A percentile compares a stretch with the other conserved stretches of the same genome.
Evolutionary conservation across 345 rosid species (phyloP).

Genomic region (Aethionema arabicum): DNA sequence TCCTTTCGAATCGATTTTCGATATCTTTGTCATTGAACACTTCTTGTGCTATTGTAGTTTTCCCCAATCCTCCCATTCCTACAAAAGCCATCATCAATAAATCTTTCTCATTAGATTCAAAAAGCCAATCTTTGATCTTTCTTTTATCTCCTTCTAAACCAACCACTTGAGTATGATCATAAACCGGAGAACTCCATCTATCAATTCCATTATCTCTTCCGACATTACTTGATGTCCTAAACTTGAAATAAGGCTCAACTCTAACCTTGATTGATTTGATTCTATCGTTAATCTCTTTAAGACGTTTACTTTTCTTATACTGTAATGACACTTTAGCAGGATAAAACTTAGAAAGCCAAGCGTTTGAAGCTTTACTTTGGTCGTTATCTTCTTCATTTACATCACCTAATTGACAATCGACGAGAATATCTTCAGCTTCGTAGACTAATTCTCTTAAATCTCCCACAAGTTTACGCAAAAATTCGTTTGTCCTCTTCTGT

Average conservation of each 20-base stretch:
- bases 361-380: constrained; percentile 28
- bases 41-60: constrained; percentile 38
- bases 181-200: constrained; percentile 34
- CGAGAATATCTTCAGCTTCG: constrained; percentile 39
- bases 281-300: constrained; percentile 36
- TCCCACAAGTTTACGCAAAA: constrained; percentile 21
- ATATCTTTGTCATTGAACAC: constrained; percentile 39
- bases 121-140: constrained; percentile 35
- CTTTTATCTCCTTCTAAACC: constrained; percentile 40
- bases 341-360: constrained; percentile 25
- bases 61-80: constrained; percentile 41
- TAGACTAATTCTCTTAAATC: constrained; percentile 34
- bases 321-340: constrained; percentile 27
- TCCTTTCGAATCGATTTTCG: constrained; percentile 33
- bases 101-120: constrained; percentile 25
- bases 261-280: constrained; percentile 17
- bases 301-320: constrained; percentile 40
- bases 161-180: constrained; percentile 37
- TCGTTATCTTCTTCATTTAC: constrained; percentile 7
- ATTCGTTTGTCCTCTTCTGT: constrained; percentile 22
- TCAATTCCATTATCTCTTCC: constrained; percentile 35
- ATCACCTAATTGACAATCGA: constrained; percentile 33
- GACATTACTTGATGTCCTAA: constrained; percentile 22
- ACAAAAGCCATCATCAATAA: constrained; percentile 35
- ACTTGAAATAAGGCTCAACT: constrained; percentile 27